These are phyloP conservation scores for Trichothecium roseum DNA, from an alignment of 2,329 filamentous ascomycete genomes.

Conservation along the genomic window DNA sequence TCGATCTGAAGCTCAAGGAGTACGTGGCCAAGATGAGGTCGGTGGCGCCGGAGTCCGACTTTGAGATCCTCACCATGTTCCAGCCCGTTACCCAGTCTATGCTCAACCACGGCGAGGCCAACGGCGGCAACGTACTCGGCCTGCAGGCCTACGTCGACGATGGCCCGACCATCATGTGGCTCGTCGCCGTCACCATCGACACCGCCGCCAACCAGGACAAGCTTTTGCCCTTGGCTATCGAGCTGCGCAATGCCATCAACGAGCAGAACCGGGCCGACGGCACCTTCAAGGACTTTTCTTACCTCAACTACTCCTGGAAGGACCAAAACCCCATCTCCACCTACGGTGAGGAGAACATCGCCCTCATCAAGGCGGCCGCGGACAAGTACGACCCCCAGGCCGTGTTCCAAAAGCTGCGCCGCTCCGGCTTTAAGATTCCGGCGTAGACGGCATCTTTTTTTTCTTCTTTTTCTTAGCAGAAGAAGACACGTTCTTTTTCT, in stretches of 20 bases:
- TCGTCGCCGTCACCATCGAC: constrained; percentile 26
- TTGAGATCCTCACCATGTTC: constrained; percentile 18
- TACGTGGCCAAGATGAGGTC: constrained; percentile 16
- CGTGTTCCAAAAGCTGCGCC: constrained; percentile 18
- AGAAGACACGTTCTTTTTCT: too few species aligned
- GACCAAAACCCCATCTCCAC: constrained; percentile 25
- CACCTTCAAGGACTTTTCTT: constrained; percentile 23
- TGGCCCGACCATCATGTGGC: constrained; percentile 19
- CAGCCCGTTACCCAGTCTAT: constrained; percentile 20
- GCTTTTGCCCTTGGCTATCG: constrained; percentile 17
- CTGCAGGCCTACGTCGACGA: constrained; percentile 22
- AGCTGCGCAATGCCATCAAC: constrained; percentile 14
- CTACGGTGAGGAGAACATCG: constrained; percentile 25
- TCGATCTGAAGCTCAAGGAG: constrained; percentile 17
- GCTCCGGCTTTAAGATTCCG: constrained; percentile 14
- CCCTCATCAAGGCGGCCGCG: constrained; percentile 15
- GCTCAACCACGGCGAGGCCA: constrained; percentile 10
- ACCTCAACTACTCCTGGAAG: constrained; percentile 31
- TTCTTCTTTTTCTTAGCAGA: too few species aligned
- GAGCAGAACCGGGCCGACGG: constrained; percentile 15
- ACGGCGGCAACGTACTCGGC: constrained; percentile 21
- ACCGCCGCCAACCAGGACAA: constrained; percentile 22
- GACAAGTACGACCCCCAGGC: constrained; percentile 20
- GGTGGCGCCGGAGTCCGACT: constrained; percentile 12
- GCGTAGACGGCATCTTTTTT: too few species aligned